Evolutionary conservation across 2,329 filamentous ascomycete species (phyloP).

Genomic region (Aspergillus japonicus): DNA sequence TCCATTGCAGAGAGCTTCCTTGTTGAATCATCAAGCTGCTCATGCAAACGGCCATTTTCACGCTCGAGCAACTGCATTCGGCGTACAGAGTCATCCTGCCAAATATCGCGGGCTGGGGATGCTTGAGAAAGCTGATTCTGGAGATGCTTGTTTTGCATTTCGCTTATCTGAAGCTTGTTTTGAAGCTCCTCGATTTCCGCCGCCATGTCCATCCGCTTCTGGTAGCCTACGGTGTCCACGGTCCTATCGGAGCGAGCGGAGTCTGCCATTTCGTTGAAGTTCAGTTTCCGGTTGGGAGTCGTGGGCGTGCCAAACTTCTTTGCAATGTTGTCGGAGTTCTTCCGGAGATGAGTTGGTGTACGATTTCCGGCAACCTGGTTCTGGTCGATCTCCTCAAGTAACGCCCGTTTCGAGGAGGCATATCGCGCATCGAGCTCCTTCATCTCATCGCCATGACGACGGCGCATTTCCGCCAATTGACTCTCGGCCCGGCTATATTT

Average conservation of each 20-base stretch:
- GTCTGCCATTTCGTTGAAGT: constrained; percentile 64
- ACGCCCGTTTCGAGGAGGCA: constrained; percentile 66
- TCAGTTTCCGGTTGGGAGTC: constrained; percentile 72
- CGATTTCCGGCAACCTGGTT: constrained; percentile 72
- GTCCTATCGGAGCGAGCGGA: constrained; percentile 83
- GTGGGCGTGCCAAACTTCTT: constrained; percentile 71
- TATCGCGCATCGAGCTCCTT: constrained; percentile 63
- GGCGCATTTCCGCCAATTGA: constrained; percentile 75
- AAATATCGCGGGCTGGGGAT: constrained; percentile 60
- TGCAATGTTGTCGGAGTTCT: constrained; percentile 55
- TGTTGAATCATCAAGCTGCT: constrained; percentile 89
- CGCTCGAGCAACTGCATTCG: constrained; percentile 89
- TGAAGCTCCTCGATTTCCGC: constrained; percentile 88
- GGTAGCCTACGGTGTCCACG: constrained; percentile 77
- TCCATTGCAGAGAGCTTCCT: constrained; percentile 91
- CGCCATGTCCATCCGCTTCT: constrained; percentile 86
- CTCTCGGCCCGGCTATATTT: constrained; percentile 78
- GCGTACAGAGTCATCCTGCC: constrained; percentile 70
- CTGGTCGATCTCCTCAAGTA: constrained; percentile 82
- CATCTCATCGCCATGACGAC: constrained; percentile 69
- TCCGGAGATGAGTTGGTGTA: constrained; percentile 70
- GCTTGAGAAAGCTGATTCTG: constrained; percentile 78
- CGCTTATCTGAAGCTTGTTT: constrained; percentile 86
- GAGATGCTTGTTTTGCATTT: constrained; percentile 93
- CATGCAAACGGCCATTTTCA: constrained; percentile 86